Base-by-base conservation (phyloP, 306 rosid genomes). In the Acacia crassicarpa region DNA sequence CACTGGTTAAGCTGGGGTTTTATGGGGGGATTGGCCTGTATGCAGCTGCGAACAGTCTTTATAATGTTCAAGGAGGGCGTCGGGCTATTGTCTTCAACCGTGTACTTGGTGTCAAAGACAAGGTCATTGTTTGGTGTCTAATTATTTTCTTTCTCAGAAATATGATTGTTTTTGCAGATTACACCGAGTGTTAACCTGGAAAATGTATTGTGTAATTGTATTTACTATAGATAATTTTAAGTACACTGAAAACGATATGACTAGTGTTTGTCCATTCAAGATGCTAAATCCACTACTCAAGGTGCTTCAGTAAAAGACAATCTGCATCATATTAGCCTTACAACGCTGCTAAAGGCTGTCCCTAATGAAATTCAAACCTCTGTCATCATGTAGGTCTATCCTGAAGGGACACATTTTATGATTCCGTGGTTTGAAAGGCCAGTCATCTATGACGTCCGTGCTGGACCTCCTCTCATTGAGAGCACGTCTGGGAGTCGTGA, bases 341-440 rank as follows among this genome's bases (percentile, higher is more conserved):
- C 5, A 9, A 51, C 51, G 70, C 23, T 13, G 44, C 14, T 65
- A 78, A 25, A 68, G 84, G 32, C 30, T 72, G 22, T 5, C 1
- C 45, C 76, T 8, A 19, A 17, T 23, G 2, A 48, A 67, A 41
- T 38, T 56, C 56, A 9, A 51, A 2, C 59, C 13, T 6, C 75
- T 76, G 72, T 85, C 67, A 30, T 75, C 56, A n/a, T 88, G 80
- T 81, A 95, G 97, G 97, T 95, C 63, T 95, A 91, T 86, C 94
- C 97, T 45, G 97, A 94, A 94, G 97, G 98, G 67, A 91, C 98
- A 1, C 97, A 92, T 69, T 81, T 94, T 9, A 78, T 90, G 22
- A 81, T 92, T 76, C 98, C 98, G 1, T 94, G 98, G 97, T 89
- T 90, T 85, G 98, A 94, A 88, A 89, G 97, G 81, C 94, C 97